Conservation (phyloP, 371 early-diverging fungal species). For the Lichtheimia hyalospora region DNA sequence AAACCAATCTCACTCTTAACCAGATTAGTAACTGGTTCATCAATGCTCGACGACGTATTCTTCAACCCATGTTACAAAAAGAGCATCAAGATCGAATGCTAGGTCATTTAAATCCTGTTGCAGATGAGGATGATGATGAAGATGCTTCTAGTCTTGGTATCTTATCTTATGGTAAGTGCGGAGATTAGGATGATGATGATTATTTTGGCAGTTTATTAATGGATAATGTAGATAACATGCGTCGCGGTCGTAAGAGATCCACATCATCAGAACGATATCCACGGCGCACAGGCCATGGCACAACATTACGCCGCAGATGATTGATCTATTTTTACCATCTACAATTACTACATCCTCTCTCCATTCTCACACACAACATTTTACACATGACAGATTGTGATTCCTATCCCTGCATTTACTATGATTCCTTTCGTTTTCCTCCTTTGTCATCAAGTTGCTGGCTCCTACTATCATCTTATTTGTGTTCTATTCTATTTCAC, state of each 20-base stretch:
- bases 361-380: background rate
- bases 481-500: background rate
- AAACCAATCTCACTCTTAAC: slow-evolving; percentile 65
- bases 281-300: slow-evolving; percentile 11
- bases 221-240: background rate
- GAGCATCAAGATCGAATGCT: slow-evolving; percentile 17
- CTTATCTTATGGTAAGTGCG: too few relatives aligned
- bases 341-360: background rate
- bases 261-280: background rate
- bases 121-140: background rate
- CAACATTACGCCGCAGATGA: slow-evolving; percentile 7
- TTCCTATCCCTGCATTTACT: slow-evolving; percentile 1
- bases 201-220: too few relatives aligned
- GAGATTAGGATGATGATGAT: too few relatives aligned
- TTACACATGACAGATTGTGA: background rate
- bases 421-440: slow-evolving; percentile 1
- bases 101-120: slow-evolving; percentile 1
- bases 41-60: slow-evolving; percentile 72
- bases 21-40: slow-evolving; percentile 91
- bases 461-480: slow-evolving; percentile 2
- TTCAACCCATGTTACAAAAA: slow-evolving; percentile 46
- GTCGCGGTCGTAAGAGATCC: slow-evolving; percentile 11
- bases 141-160: background rate
- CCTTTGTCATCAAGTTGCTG: background rate
- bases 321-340: background rate